Conservation (phyloP, 192 early-diverging fungal species). For the Gaertneriomyces sp. region DNA sequence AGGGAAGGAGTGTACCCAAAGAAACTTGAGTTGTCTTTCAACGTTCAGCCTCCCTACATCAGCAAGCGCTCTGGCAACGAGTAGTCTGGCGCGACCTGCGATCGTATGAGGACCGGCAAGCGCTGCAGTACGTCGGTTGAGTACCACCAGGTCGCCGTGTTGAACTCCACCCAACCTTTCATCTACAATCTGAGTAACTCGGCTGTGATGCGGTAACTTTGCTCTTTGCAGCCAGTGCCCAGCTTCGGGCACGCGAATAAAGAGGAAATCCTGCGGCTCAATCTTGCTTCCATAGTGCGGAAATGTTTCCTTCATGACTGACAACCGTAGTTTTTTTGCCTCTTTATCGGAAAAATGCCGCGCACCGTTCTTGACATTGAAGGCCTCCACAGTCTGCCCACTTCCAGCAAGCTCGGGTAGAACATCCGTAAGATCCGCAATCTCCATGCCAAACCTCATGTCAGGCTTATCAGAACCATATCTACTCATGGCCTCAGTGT, state of each 20-base stretch:
- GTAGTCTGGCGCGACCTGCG: conserved; percentile 45
- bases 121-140: conserved; percentile 45
- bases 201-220: neutral
- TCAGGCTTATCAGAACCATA: conserved; percentile 94
- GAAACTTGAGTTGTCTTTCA: conserved; percentile 48
- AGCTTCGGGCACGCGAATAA: conserved; percentile 49
- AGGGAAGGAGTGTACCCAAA: conserved; percentile 89
- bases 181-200: conserved; percentile 18
- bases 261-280: conserved; percentile 25
- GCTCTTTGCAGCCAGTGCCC: neutral
- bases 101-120: conserved; percentile 46
- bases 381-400: conserved; percentile 20
- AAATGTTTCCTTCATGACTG: conserved; percentile 26
- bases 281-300: conserved; percentile 30
- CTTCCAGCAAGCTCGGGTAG: neutral
- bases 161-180: conserved; percentile 35
- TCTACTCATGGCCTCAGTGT: conserved; percentile 72
- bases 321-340: conserved; percentile 3
- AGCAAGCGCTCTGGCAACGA: conserved; percentile 25
- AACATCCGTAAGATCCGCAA: conserved; percentile 27
- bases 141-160: conserved; percentile 54
- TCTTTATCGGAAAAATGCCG: conserved; percentile 5
- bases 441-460: conserved; percentile 74
- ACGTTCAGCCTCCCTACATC: conserved; percentile 9
- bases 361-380: conserved; percentile 18